phyloP scores from a whole-genome alignment of 2,329 filamentous ascomycete genomes.

The Stemphylium beticola region DNA sequence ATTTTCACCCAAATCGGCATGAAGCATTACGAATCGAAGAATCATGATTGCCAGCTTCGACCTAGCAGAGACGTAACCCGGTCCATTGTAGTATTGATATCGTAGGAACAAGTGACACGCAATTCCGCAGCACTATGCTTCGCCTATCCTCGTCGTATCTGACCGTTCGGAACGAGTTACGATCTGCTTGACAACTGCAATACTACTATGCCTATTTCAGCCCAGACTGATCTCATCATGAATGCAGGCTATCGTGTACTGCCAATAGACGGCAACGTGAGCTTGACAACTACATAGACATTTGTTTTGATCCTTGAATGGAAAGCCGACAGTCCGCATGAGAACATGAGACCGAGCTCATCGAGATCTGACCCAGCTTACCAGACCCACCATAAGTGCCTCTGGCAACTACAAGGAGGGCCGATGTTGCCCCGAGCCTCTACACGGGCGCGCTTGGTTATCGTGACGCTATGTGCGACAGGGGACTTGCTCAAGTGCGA shows the following conservation, averaged over 20 bases:
- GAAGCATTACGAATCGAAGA: not conserved
- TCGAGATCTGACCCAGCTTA: no score
- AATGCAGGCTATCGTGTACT: no score
- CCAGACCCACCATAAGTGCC: no score
- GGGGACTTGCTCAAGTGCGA: constrained; percentile 4
- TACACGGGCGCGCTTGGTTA: constrained; percentile 9
- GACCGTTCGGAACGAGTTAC: not conserved
- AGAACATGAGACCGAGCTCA: no score
- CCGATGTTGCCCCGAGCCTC: constrained; percentile 6
- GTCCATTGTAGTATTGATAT: not conserved
- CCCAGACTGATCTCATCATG: no score
- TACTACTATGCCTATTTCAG: no score
- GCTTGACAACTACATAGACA: not conserved
- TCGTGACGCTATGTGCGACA: constrained; percentile 7
- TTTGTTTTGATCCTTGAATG: not conserved
- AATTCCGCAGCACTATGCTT: not conserved
- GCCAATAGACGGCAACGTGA: no score
- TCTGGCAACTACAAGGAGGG: constrained; percentile 7
- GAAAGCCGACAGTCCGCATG: not conserved
- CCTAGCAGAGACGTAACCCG: not conserved
- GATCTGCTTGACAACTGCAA: not conserved
- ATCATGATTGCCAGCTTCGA: not conserved
- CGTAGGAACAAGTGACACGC: not conserved
- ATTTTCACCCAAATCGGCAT: not conserved
- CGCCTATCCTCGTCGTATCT: not conserved